Percentiles rank a stretch among this genome's conserved stretches.
These are phyloP conservation scores for Phytophthora agathidicida DNA, from an alignment of 352 stramenopile genomes.

Conservation along the genomic window DNA sequence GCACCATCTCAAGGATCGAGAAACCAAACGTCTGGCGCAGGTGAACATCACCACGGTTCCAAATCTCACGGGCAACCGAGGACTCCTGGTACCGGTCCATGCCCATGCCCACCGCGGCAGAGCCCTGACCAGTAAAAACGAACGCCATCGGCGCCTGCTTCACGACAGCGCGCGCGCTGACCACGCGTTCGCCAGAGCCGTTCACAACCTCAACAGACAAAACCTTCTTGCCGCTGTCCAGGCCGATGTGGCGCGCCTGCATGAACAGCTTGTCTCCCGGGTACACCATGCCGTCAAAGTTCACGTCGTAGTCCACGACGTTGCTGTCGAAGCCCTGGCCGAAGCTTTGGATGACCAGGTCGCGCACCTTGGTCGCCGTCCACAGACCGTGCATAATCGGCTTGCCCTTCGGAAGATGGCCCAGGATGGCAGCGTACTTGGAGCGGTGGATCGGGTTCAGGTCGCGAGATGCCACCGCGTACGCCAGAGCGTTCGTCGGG, in stretches of 20 bases:
- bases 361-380: slow-evolving; percentile 74
- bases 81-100: slow-evolving; percentile 83
- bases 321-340: slow-evolving; percentile 53
- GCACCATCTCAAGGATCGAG: too few relatives aligned
- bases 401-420: slow-evolving; percentile 60
- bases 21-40: too few relatives aligned
- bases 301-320: slow-evolving; percentile 63
- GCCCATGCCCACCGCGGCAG: slow-evolving; percentile 80
- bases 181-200: slow-evolving; percentile 58
- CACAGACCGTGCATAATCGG: slow-evolving; percentile 90
- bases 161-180: slow-evolving; percentile 64
- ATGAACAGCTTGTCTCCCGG: slow-evolving; percentile 73
- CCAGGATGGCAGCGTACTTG: too few relatives aligned
- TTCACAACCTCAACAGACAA: slow-evolving; percentile 75
- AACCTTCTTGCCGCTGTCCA: too few relatives aligned
- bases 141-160: slow-evolving; percentile 71
- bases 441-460: too few relatives aligned
- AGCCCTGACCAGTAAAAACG: slow-evolving; percentile 85
- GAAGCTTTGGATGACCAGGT: slow-evolving; percentile 52
- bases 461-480: too few relatives aligned
- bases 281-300: slow-evolving; percentile 86
- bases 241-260: slow-evolving; percentile 74
- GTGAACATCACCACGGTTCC: too few relatives aligned
- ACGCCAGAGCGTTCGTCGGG: too few relatives aligned
- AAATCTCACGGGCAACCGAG: slow-evolving; percentile 66